These are phyloP conservation scores for Aspergillus ustus DNA, from an alignment of 2,329 filamentous ascomycete genomes.

Conservation along the genomic window DNA sequence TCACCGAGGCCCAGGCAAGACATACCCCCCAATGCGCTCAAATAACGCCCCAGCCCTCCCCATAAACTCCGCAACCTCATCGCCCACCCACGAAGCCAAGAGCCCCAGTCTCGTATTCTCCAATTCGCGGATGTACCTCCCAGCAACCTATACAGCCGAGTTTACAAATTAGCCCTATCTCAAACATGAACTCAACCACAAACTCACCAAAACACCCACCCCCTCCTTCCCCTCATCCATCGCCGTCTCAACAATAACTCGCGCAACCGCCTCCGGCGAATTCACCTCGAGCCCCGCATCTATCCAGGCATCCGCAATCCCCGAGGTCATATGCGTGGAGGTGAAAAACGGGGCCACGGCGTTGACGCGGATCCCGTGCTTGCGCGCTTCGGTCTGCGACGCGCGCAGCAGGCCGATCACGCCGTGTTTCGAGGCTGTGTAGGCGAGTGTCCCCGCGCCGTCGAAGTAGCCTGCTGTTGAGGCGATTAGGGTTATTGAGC, in stretches of 20 bases:
- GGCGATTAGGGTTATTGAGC: background rate
- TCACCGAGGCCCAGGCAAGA: conserved; percentile 9
- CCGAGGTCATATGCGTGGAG: background rate
- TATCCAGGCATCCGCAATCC: background rate
- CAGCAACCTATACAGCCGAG: conserved; percentile 23
- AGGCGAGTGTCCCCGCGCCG: background rate
- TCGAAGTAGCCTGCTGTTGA: conserved; percentile 1
- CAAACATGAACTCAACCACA: too few relatives aligned
- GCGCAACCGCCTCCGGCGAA: background rate
- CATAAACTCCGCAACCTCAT: conserved; percentile 28
- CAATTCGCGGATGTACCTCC: conserved; percentile 27
- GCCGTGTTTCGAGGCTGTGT: conserved; percentile 4
- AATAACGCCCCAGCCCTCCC: conserved; percentile 27
- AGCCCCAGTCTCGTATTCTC: conserved; percentile 21
- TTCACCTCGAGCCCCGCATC: background rate
- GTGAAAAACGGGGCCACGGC: conserved; percentile 5
- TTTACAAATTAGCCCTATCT: too few relatives aligned
- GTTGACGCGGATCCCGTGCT: background rate
- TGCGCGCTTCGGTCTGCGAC: background rate
- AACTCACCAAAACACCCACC: background rate
- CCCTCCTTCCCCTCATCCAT: background rate
- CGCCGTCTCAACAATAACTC: background rate
- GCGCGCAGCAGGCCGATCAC: background rate
- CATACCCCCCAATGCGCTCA: conserved; percentile 30
- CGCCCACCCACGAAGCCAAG: conserved; percentile 25